phyloP scores from a whole-genome alignment of 2,329 filamentous ascomycete species.

The Monilinia vaccinii-corymbosi region DNA sequence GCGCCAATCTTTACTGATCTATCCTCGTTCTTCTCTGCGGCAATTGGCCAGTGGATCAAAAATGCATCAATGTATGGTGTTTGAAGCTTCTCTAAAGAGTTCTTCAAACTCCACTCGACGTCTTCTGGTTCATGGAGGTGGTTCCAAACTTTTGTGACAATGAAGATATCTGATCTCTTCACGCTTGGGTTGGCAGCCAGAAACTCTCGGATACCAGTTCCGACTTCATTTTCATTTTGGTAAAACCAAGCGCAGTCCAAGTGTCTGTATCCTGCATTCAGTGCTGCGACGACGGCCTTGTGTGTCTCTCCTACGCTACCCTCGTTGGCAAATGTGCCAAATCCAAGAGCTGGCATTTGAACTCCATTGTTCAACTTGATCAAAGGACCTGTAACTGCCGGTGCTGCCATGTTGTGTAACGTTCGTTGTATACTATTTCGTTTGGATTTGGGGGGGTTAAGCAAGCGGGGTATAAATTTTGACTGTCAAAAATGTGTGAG shows the following conservation, averaged over 20 bases:
- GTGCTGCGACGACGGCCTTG: constrained; percentile 45
- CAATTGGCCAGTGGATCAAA: constrained; percentile 74
- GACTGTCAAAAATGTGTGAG: neutral
- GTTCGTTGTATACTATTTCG: neutral
- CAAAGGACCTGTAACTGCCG: constrained; percentile 17
- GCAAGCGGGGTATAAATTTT: constrained; percentile 1
- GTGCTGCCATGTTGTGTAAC: constrained; percentile 19
- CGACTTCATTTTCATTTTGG: constrained; percentile 77
- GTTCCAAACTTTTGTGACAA: constrained; percentile 34
- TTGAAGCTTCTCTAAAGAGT: constrained; percentile 62
- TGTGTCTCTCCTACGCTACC: constrained; percentile 34
- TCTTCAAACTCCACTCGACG: constrained; percentile 59
- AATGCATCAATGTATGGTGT: constrained; percentile 74
- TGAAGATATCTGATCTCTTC: constrained; percentile 37
- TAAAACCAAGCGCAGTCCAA: constrained; percentile 71
- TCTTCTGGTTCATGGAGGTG: constrained; percentile 51
- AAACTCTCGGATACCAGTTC: constrained; percentile 63
- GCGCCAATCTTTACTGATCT: constrained; percentile 44
- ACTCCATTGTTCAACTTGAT: constrained; percentile 29
- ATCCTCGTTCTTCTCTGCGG: constrained; percentile 67
- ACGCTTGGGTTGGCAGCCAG: constrained; percentile 48
- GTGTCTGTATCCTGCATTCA: constrained; percentile 55
- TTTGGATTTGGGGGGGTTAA: neutral
- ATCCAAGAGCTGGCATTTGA: constrained; percentile 35
- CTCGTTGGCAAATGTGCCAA: constrained; percentile 31